These are phyloP conservation scores for Spathaspora jeffriesii DNA, from an alignment of 1,139 yeast species.

Conservation along the genomic window DNA sequence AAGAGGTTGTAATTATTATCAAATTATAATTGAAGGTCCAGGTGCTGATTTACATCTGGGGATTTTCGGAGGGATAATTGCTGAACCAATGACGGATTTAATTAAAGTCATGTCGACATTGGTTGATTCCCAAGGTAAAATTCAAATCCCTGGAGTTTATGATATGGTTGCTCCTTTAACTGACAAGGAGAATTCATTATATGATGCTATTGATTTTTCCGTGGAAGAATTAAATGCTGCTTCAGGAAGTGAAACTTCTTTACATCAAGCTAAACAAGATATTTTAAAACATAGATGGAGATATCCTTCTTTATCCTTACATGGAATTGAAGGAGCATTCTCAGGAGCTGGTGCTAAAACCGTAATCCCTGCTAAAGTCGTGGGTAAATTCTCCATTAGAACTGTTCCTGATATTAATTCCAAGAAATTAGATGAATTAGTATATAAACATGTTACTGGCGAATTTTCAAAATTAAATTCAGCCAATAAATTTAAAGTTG, in stretches of 20 bases:
- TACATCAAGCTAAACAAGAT: constrained; percentile 75
- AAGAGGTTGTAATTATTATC: constrained; percentile 95
- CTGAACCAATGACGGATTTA: constrained; percentile 97
- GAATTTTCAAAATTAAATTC: constrained; percentile 69
- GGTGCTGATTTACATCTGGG: constrained; percentile 98
- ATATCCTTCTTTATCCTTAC: constrained; percentile 92
- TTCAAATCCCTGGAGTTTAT: constrained; percentile 80
- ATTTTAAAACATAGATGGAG: constrained; percentile 99
- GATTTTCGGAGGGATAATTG: constrained; percentile 94
- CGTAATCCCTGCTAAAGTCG: constrained; percentile 93
- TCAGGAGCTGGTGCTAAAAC: constrained; percentile 96
- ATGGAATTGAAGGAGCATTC: constrained; percentile 98
- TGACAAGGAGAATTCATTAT: constrained; percentile 71
- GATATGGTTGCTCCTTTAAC: constrained; percentile 97
- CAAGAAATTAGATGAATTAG: constrained; percentile 74
- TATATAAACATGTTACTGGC: constrained; percentile 66
- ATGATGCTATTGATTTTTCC: constrained; percentile 84
- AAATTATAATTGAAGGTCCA: constrained; percentile 81
- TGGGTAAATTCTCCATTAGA: constrained; percentile 94
- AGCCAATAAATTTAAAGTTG: constrained; percentile 71
- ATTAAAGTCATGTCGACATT: constrained; percentile 72
- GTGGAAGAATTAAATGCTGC: constrained; percentile 86
- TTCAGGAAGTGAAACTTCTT: constrained; percentile 81
- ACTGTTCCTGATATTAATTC: constrained; percentile 95
- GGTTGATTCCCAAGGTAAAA: constrained; percentile 81